Base-by-base conservation (phyloP, 805 yeast species). In the Ogataea salicorniae region DNA sequence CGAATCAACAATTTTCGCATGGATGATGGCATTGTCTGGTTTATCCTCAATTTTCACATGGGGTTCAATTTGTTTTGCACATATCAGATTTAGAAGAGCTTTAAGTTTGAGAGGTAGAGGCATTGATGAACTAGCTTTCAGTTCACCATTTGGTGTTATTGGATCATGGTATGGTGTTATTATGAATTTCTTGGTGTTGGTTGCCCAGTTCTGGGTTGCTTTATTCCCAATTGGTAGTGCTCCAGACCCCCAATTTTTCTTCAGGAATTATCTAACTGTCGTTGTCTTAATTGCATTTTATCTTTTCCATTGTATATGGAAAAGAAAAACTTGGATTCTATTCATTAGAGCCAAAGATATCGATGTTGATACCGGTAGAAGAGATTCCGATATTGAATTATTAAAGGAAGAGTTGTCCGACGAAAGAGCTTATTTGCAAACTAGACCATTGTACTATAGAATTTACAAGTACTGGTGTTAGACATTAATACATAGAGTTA, bases 141-240 rank as follows among this genome's bases (percentile, higher is more conserved):
- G 71, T 39, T 75, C 95, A 3, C 84, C 79, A 48, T 67, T 73
- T 33, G 96, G 95, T 54, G 63, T 82, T 22, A 67, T 60, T 55
- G 94, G 94, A 42, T 81, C 95, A 0, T 61, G 60, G 49, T 75
- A 74, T 58, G 94, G 92, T 42, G 60, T 77, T 15, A 53, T 68
- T 36, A 66, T 88, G 61, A 80, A 81, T 60, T 37, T 76, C 37
- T 64, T 83, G 46, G 81, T 86, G 48, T 71, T 88, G 46, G 69
- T 77, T 48, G 85, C 89, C 23, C 91, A 85, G 67, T 85, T 87
- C 69, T 87, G 91, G 87, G 74, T 84, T 44, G 91, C 92, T 6
- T 68, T 84, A 36, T 87, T 72, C 73, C 95, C 95, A 44, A 61
- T 80, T 44, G 81, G 80, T 17, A 70, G 48, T 9, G 37, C 64